Evolutionary conservation across 805 yeast genomes (phyloP), one percentile per base, ranked within the genome.

Genomic region (Candida chauliodis): DNA sequence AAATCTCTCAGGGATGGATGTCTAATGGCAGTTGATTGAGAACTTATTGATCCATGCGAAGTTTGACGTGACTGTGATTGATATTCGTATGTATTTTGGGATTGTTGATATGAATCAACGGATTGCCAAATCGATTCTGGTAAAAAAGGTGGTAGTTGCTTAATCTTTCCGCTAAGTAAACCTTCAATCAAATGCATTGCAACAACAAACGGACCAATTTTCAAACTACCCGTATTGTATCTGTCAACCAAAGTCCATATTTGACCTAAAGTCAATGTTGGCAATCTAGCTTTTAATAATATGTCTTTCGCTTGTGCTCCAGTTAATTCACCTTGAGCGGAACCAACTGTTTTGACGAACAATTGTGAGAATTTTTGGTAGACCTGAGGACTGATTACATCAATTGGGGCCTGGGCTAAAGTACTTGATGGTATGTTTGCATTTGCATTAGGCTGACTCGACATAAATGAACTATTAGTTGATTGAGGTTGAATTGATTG

Each of bases 111-210:
- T 11, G 30, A 42, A 20, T 37, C 40, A 13, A 58, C 72, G 3
- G 69, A 61, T 42, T 51, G 61, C 70, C 73, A 67, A 39, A 67
- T 50, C 34, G 52, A 41, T 29, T 72, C 71, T 13, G 69, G 71
- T 46, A 60, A 58, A 36, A 60, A 57, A 1, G 70, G 67, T 10
- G 74, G 74, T 51, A 88, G 65, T 35, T 78, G 76, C 35, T 72
- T 73, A 49, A 88, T 61, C 3, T 77, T 50, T 27, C 88, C 85
- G 51, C 78, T 76, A 52, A 88, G 69, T 22, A 83, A 66, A 48
- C 88, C 81, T 59, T 91, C 97, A 46, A 93, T 87, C 55, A 93
- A 72, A 61, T 86, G 95, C 99, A 93, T 91, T 6, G 98, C 97
- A 51, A 91, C 76, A 31, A 87, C 77, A 51, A 93, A 93, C 56